phyloP scores from a whole-genome alignment of 371 early-diverging fungal genomes.

The Fennellomyces sp. region DNA sequence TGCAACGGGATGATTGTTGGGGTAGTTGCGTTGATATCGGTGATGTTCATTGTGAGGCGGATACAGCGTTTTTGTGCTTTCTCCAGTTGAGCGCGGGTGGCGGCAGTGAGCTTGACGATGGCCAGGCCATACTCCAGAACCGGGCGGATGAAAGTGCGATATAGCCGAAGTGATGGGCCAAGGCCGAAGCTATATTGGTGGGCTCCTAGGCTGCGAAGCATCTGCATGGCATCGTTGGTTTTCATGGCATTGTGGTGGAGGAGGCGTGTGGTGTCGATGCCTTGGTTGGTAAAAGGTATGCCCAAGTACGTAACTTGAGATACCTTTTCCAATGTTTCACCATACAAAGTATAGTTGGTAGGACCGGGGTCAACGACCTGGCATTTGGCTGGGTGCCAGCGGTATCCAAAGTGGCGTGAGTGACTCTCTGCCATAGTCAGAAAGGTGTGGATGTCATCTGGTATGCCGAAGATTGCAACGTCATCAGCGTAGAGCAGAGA shows the following conservation, averaged over 20 bases:
- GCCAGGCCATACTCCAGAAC: slow-evolving; percentile 23
- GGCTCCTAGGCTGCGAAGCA: not conserved
- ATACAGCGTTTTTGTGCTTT: not conserved
- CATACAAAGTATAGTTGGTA: not conserved
- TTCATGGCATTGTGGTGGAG: not conserved
- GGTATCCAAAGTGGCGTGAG: slow-evolving; percentile 10
- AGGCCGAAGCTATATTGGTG: not conserved
- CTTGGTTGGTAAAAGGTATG: slow-evolving; percentile 1
- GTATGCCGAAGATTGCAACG: slow-evolving; percentile 15
- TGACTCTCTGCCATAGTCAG: slow-evolving; percentile 9
- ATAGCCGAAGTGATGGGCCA: slow-evolving; percentile 1
- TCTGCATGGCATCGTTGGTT: not conserved
- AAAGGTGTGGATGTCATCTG: slow-evolving; percentile 1
- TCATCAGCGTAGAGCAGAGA: slow-evolving; percentile 20
- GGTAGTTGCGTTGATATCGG: not conserved
- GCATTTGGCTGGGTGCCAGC: slow-evolving; percentile 25
- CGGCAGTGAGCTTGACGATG: not conserved
- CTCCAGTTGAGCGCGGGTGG: not conserved
- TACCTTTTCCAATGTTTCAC: not conserved
- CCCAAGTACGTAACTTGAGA: slow-evolving; percentile 3
- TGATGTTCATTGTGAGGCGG: not conserved
- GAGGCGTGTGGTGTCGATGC: slow-evolving; percentile 1
- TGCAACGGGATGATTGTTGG: not conserved
- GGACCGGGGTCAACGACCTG: not conserved
- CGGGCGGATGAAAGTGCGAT: slow-evolving; percentile 18